Evolutionary conservation across 352 stramenopile species (phyloP), one percentile per base, ranked within the genome.

Genomic region (Pythium inflatum): DNA sequence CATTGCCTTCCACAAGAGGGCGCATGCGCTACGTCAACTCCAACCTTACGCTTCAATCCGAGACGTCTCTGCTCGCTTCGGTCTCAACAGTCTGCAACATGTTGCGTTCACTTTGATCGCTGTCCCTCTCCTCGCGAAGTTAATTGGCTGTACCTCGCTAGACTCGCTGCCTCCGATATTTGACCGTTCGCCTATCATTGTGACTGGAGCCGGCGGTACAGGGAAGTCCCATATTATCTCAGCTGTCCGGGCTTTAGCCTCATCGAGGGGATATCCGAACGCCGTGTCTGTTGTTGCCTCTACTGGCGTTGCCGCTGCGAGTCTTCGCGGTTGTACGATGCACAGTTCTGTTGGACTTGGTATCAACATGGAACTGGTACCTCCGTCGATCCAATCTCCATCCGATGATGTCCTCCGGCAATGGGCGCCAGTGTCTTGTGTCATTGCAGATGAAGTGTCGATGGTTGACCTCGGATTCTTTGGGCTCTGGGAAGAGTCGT

Each of bases 401-500:
- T 54, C 16, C 12, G 63, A 73, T 13, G 28, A 53, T 0, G 3
- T 74, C 5, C 51, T 71, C 0, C 30, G 25, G 3, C 40, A 59
- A 36, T 76, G 73, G 68, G 64, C 65, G 6, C 68, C 68, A 3
- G 56, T 74, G 2, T 20, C 59, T 3, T 69, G 59, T 30, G 54
- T 76, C 0, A 54, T 79, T n/a, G 73, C 55, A 0, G 73, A 79
- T 30, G 73, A 79, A 31, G 2, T 76, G 2, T 76, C 64, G 0
- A 75, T 79, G 68, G 54, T 55, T 22, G 62, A 74, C 38, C 30
- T 79, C 4, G 49, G 25, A 1, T 70, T 75, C 25, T 71, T 78
- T 27, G 64, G 72, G 1, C 25, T 78, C 2, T 78, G 72, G 67
- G 68, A 73, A 62, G 73, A 76, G 57, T 60, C 73, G 5, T 25